Base-by-base conservation (phyloP, 1,284 basidiomycete species). In the Athelia sp. region DNA sequence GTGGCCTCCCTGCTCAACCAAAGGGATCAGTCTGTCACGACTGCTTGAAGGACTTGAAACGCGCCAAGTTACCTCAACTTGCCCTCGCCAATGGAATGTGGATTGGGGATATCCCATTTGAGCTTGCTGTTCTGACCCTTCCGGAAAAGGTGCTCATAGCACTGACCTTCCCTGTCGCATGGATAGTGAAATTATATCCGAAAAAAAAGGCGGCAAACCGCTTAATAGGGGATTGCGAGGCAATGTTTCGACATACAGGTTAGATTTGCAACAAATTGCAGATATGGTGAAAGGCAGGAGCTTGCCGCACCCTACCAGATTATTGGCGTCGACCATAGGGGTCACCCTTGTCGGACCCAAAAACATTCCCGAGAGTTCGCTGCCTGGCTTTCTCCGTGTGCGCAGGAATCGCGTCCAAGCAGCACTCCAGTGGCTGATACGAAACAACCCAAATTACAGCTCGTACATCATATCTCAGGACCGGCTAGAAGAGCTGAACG, bases 11-110 rank as follows among this genome's bases (percentile, higher is more conserved):
- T 34, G 11, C 32, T 11, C 11, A n/a, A 34, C 32, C 32, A 11
- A n/a, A 34, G n/a, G 32, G 32, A 11, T 11, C 32, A 11, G 32
- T 34, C 11, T 52, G 46, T 18, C 31, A 26, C 14, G 51, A 48
- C 14, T 55, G 56, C 45, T 22, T 46, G 10, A 23, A 29, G 24
- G 22, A 40, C 14, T 43, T 55, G 22, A 36, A 51, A 14, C 47
- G 47, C 4, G 26, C 46, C n/a, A 40, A 40, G 23, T 51, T 53
- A 42, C 62, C 64, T 3, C 54, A 50, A 13, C 54, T 61, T 17
- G 54, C 61, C 2, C 54, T 71, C 0, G 64, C 62, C 17, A 72
- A 71, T 48, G 47, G 56, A 9, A 53, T 70, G 51, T 71, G 68
- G 66, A 61, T 70, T 34, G 68, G 69, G 0, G 48, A 54, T 6